Evolutionary conservation across 371 early-diverging fungal genomes (phyloP), one percentile per base, ranked within the genome.

Genomic region (Lichtheimia hyalospora): DNA sequence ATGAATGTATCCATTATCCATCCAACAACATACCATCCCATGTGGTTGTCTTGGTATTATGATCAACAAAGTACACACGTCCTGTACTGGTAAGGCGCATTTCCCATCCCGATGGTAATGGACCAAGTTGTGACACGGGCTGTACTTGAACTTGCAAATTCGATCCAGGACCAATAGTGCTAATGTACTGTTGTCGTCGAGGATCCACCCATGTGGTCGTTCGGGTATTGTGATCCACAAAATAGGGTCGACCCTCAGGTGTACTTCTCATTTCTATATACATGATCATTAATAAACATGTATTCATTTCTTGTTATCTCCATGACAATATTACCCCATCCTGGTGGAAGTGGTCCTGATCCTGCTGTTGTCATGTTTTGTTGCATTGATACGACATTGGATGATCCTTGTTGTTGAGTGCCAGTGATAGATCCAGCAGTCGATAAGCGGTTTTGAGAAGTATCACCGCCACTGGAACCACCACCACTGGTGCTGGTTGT

Each of bases 141-240:
- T 92, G 90, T 15, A 85, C 81, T 58, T 88, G 84, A 0, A 86
- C 85, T 64, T 86, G 85, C 20, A 77, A 66, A 49, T 64, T 83
- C 34, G 82, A 75, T 25, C 81, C 77, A 52, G 77, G 79, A 10
- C 82, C 82, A 60, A 77, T 79, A 23, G 79, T 81, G 53, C 80
- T 76, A 57, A 77, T 78, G 55, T 76, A 83, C 62, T 85, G 87
- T 59, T 84, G 88, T 28, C 90, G 82, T 48, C 93, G 81, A 39
- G 95, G 95, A 75, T 93, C 93, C 1, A 89, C 90, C 99, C 99
- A 98, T 0, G 99, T 95, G 1, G 99, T 98, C 0, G 95, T 91
- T 34, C 96, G 90, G 5, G 95, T 96, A 67, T 93, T 96, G 75
- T 98, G 99, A 67, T 98, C 96, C 21, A 98, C 97, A 84, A 91